phyloP scores from a whole-genome alignment of 2,329 filamentous ascomycete species.

The Cryphonectria nitschkei region DNA sequence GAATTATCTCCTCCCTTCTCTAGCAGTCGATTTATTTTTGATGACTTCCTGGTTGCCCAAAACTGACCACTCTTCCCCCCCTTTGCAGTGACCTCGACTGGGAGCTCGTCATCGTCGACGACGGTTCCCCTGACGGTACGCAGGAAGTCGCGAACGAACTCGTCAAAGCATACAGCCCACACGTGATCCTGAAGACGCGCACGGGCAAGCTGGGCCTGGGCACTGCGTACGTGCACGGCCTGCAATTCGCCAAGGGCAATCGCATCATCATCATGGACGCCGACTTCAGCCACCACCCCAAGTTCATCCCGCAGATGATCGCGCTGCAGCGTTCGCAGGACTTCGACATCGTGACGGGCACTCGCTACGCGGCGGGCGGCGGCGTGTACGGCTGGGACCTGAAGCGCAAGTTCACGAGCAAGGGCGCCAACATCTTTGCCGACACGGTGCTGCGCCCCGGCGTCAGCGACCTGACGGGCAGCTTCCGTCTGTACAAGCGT shows the following conservation, averaged over 20 bases:
- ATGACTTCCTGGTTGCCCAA: neutral
- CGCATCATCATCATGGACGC: conserved; percentile 99
- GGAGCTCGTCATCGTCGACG: conserved; percentile 98
- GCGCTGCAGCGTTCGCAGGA: conserved; percentile 73
- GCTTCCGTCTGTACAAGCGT: conserved; percentile 94
- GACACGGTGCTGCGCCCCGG: conserved; percentile 92
- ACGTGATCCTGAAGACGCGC: conserved; percentile 83
- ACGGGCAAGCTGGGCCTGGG: conserved; percentile 96
- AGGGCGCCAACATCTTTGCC: conserved; percentile 92
- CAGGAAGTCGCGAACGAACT: conserved; percentile 90
- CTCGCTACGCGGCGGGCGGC: conserved; percentile 84
- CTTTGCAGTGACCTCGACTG: conserved; percentile 80
- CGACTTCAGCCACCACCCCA: conserved; percentile 98
- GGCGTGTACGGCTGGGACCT: conserved; percentile 98
- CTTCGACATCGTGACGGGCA: conserved; percentile 97
- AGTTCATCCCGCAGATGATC: conserved; percentile 97
- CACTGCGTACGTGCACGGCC: conserved; percentile 92
- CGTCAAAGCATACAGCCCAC: conserved; percentile 78
- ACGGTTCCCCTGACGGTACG: conserved; percentile 95
- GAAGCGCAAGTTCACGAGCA: conserved; percentile 81
- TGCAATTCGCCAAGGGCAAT: conserved; percentile 89
- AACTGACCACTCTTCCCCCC: neutral
- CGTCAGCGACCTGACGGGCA: conserved; percentile 93
- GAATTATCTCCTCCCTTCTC: neutral
- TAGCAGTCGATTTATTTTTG: no score